These are phyloP conservation scores for Abrus pulchellus DNA, from an alignment of 306 rosid species.

Conservation along the genomic window DNA sequence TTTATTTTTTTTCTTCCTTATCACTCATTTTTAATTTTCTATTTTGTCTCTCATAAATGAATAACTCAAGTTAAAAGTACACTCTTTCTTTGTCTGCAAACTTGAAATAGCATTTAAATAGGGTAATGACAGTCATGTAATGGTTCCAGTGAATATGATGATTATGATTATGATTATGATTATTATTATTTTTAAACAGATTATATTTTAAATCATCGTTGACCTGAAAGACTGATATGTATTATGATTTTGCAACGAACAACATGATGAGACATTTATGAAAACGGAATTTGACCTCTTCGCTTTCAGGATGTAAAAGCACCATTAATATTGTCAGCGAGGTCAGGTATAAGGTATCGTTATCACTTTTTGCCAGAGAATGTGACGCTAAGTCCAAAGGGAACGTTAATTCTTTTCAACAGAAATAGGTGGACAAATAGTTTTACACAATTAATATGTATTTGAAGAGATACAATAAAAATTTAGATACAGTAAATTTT, in stretches of 20 bases:
- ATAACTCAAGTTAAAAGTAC: too few relatives aligned
- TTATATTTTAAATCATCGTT: not conserved
- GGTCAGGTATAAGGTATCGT: slow-evolving; percentile 11
- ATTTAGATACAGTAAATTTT: too few relatives aligned
- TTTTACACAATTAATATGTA: not conserved
- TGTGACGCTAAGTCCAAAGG: slow-evolving; percentile 34
- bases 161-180: too few relatives aligned
- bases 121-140: too few relatives aligned
- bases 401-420: slow-evolving; percentile 2
- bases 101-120: too few relatives aligned
- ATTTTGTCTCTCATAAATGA: too few relatives aligned
- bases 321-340: slow-evolving; percentile 39
- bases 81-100: too few relatives aligned
- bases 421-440: not conserved
- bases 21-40: too few relatives aligned
- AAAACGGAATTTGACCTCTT: slow-evolving; percentile 44
- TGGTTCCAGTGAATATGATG: too few relatives aligned
- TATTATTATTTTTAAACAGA: too few relatives aligned
- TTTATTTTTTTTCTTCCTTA: too few relatives aligned
- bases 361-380: slow-evolving; percentile 26
- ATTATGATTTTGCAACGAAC: slow-evolving; percentile 22
- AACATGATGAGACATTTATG: slow-evolving; percentile 48
- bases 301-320: not conserved
- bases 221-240: not conserved
- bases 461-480: too few relatives aligned